Conservation (phyloP, 139 green algal genomes). For the Picochlorum sp. region DNA sequence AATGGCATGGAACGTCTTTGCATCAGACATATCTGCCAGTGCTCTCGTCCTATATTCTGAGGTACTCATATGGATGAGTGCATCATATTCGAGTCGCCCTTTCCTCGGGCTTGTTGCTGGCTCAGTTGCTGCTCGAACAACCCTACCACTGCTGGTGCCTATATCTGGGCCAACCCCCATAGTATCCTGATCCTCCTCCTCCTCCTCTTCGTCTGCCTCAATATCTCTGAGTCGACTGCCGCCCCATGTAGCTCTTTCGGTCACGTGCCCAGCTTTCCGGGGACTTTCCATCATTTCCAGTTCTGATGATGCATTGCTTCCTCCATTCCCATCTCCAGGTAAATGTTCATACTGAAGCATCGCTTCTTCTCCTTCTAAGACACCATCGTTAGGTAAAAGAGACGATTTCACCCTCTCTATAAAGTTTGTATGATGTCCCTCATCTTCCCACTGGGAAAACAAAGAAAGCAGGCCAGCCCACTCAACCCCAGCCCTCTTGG, state of each 20-base stretch:
- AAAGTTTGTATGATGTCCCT: not conserved
- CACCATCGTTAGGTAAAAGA: not conserved
- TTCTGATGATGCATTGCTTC: constrained; percentile 33
- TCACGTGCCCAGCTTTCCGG: constrained; percentile 8
- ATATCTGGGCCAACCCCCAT: not conserved
- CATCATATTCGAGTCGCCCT: constrained; percentile 6
- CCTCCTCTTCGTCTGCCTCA: no score
- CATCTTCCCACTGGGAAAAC: not conserved
- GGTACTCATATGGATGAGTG: constrained; percentile 33
- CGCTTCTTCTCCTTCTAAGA: not conserved
- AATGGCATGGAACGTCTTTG: constrained; percentile 7
- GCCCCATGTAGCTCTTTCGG: constrained; percentile 9
- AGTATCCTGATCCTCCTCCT: not conserved
- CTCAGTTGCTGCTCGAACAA: not conserved
- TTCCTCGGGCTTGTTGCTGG: not conserved
- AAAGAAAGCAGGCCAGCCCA: constrained; percentile 22
- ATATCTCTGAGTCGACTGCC: not conserved
- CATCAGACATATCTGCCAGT: constrained; percentile 39
- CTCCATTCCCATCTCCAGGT: no score
- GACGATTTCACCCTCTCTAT: not conserved
- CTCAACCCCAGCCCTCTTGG: constrained; percentile 28
- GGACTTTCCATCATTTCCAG: constrained; percentile 13
- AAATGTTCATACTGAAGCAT: no score
- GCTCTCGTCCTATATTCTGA: constrained; percentile 38
- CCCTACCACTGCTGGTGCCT: not conserved